Conservation (phyloP, 495 filamentous ascomycete genomes). For the Hyaloscypha finlandica region DNA sequence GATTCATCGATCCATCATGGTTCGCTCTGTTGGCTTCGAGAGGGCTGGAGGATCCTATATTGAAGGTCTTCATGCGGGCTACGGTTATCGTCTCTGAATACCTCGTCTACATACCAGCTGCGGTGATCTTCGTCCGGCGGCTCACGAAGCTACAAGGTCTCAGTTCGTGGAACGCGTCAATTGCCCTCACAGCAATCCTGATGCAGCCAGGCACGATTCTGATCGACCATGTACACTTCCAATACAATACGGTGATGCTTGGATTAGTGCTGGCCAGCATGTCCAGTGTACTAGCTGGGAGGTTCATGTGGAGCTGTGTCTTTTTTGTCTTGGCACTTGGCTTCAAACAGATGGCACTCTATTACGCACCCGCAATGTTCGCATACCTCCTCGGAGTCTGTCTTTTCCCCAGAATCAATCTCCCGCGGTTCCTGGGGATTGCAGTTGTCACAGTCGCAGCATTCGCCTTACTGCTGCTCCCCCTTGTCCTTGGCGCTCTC, state of each 20-base stretch:
- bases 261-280: conserved; percentile 83
- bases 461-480: conserved; percentile 74
- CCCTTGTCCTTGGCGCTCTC: conserved; percentile 66
- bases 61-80: conserved; percentile 95
- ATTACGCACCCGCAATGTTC: conserved; percentile 92
- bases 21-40: conserved; percentile 86
- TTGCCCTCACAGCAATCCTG: conserved; percentile 85
- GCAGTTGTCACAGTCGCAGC: conserved; percentile 68
- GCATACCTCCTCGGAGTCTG: conserved; percentile 88
- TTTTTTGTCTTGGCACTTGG: conserved; percentile 93
- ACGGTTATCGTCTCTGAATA: conserved; percentile 91
- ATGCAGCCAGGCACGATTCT: conserved; percentile 92
- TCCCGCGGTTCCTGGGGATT: conserved; percentile 72
- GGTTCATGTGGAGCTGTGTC: conserved; percentile 82
- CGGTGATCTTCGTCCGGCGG: conserved; percentile 78
- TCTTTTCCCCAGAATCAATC: conserved; percentile 68
- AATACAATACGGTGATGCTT: conserved; percentile 98
- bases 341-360: conserved; percentile 99
- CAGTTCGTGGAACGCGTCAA: conserved; percentile 71
- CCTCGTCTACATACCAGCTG: conserved; percentile 81
- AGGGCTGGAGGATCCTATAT: conserved; percentile 69
- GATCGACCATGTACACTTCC: conserved; percentile 97
- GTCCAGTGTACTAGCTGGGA: conserved; percentile 82
- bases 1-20: conserved; percentile 77
- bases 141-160: conserved; percentile 73